Conservation (phyloP, 768 basidiomycete genomes). For the Sporobolomyces phaffii region DNA sequence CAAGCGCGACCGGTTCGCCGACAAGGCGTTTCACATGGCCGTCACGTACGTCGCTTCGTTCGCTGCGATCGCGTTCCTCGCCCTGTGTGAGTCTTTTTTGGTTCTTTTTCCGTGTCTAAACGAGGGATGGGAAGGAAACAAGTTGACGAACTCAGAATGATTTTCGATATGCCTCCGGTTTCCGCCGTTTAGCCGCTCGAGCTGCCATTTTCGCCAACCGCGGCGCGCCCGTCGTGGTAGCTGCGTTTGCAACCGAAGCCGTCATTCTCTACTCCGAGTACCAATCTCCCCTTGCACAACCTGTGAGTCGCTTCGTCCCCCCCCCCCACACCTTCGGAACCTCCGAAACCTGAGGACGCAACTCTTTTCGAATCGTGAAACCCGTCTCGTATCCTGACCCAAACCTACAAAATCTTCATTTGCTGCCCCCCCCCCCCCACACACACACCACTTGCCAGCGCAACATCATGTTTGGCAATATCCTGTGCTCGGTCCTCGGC, state of each 20-base stretch:
- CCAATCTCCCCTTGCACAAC: constrained; percentile 12
- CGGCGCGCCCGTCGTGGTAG: constrained; percentile 13
- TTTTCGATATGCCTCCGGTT: too few species aligned
- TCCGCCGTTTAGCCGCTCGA: constrained; percentile 1
- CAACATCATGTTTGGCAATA: constrained; percentile 26
- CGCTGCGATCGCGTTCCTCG: constrained; percentile 3
- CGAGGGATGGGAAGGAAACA: too few species aligned
- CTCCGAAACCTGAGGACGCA: too few species aligned
- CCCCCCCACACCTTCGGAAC: not conserved
- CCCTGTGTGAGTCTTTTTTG: not conserved
- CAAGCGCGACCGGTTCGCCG: not conserved
- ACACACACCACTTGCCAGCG: too few species aligned
- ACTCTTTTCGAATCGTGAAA: too few species aligned
- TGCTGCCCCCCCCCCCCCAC: too few species aligned
- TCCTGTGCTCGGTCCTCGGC: constrained; percentile 13
- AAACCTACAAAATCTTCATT: too few species aligned
- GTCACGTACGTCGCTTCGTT: constrained; percentile 21
- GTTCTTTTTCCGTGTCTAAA: not conserved
- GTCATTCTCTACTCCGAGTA: constrained; percentile 28
- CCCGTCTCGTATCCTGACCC: too few species aligned
- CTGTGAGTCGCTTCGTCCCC: not conserved
- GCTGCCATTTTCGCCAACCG: not conserved
- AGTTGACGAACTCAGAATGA: too few species aligned
- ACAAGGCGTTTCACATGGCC: constrained; percentile 16
- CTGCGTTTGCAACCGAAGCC: constrained; percentile 26